Percentiles rank a stretch among this genome's conserved stretches.
phyloP scores from a whole-genome alignment of 805 yeast genomes.

The Blastobotrys peoriensis region DNA sequence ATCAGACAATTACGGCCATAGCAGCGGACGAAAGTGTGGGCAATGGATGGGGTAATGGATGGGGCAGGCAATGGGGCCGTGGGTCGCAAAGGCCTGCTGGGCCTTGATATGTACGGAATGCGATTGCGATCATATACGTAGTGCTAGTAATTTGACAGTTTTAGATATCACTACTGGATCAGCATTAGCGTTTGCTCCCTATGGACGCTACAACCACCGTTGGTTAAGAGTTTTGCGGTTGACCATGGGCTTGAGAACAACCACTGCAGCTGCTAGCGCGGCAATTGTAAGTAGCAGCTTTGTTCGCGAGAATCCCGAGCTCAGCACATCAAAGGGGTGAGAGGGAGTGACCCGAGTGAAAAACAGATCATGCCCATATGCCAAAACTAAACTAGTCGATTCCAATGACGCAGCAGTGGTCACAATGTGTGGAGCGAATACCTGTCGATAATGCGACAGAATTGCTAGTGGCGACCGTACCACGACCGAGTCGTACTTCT shows the following conservation, averaged over 20 bases:
- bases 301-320: slow-evolving; percentile 57
- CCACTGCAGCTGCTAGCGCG: slow-evolving; percentile 31
- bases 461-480: slow-evolving; percentile 43
- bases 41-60: too few species aligned
- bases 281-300: slow-evolving; percentile 57
- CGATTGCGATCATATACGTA: not conserved
- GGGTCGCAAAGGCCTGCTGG: too few species aligned
- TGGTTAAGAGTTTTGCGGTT: slow-evolving; percentile 14
- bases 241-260: slow-evolving; percentile 19
- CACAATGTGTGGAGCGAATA: slow-evolving; percentile 34
- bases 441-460: slow-evolving; percentile 46
- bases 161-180: not conserved
- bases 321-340: slow-evolving; percentile 70
- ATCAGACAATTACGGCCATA: too few species aligned
- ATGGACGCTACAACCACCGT: not conserved
- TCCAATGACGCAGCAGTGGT: slow-evolving; percentile 67
- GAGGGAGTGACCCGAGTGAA: slow-evolving; percentile 79
- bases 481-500: slow-evolving; percentile 64
- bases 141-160: not conserved
- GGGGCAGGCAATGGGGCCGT: too few species aligned
- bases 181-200: too few species aligned
- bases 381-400: slow-evolving; percentile 64
- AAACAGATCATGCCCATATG: slow-evolving; percentile 58
- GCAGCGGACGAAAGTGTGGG: too few species aligned
- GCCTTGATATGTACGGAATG: too few species aligned